Evolutionary conservation across 257 asterid genomes (phyloP).

Genomic region (Solanum gandarillasii): DNA sequence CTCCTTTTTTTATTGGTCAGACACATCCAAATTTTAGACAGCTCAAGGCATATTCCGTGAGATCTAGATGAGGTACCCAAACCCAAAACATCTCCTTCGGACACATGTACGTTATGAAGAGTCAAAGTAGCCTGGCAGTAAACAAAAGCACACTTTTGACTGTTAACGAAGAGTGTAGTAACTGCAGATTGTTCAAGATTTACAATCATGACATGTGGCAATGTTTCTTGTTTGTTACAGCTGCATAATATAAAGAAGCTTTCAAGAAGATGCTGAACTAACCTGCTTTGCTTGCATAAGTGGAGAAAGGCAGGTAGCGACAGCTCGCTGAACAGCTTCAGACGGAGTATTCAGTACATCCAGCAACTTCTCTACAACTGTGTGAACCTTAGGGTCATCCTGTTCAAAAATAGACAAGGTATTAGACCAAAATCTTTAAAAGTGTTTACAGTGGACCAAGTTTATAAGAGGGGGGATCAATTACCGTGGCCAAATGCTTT

Average conservation of each 20-base stretch:
- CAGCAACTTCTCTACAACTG: slow-evolving; percentile 91
- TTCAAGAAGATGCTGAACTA: not conserved
- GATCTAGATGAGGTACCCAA: not conserved
- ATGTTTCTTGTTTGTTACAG: not conserved
- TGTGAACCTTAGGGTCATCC: slow-evolving; percentile 96
- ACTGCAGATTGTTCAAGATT: not conserved
- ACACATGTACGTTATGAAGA: not conserved
- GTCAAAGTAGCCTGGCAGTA: not conserved
- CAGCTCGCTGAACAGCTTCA: slow-evolving; percentile 98
- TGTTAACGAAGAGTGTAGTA: not conserved
- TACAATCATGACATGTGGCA: not conserved
- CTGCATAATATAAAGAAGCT: not conserved
- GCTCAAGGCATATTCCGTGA: not conserved
- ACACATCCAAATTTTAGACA: not conserved
- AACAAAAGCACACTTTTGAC: not conserved
- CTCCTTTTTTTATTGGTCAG: not conserved
- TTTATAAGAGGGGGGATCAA: not conserved
- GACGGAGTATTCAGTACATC: slow-evolving; percentile 95
- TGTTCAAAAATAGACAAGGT: slow-evolving; percentile 16
- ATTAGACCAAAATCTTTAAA: not conserved
- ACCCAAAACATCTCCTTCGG: not conserved
- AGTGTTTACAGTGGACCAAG: not conserved
- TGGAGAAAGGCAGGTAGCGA: slow-evolving; percentile 87
- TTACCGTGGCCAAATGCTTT: slow-evolving; percentile 82
- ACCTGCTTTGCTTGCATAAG: slow-evolving; percentile 95